Evolutionary conservation across 2,329 filamentous ascomycete species (phyloP), one percentile per base, ranked within the genome.

Genomic region (Penicillium sp.): DNA sequence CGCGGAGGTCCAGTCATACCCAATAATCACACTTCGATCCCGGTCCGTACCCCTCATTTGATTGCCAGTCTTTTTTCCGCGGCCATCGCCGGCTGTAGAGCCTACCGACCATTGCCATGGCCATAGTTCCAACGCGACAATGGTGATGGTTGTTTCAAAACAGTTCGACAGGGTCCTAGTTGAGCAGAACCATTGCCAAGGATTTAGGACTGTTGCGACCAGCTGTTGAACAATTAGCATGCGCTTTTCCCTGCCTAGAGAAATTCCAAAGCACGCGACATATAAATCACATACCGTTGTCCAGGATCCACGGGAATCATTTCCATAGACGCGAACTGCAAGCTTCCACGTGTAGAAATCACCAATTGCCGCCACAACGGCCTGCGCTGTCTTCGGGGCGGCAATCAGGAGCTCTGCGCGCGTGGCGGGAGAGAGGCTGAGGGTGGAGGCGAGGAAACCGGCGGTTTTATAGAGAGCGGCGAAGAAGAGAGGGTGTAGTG

Each of bases 141-240:
- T 81, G 5, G 93, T 97, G 65, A 99, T 78, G 0, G 89, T 90
- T n/a, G 89, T 91, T 79, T 99, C 94, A 5, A 97, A 80, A 52
- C 88, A 94, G 77, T 99, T 99, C 54, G 93, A 97, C 70, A 99
- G 89, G 0, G 94, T 96, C 47, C 94, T 85, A 0, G 92, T 93
- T 1, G 92, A 94, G 76, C 89, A 94, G 76, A 94, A 97, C 90
- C 91, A 97, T 73, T 97, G 91, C 92, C 94, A 99, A 7, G 94
- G 91, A 74, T 87, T 96, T 68, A 87, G 79, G 43, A 89, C 74
- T 3, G 86, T 87, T 76, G 94, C 82, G 58, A 84, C 82, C 46
- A 96, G 80, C 87, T 92, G 73, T 58, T 63, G 62, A 50, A 54
- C 33, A 7, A 58, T 73, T 59, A 73, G 59, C 55, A 51, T 45